These are phyloP conservation scores for Lodderomyces metapsilosis DNA, from an alignment of 1,139 yeast species.

Conservation along the genomic window DNA sequence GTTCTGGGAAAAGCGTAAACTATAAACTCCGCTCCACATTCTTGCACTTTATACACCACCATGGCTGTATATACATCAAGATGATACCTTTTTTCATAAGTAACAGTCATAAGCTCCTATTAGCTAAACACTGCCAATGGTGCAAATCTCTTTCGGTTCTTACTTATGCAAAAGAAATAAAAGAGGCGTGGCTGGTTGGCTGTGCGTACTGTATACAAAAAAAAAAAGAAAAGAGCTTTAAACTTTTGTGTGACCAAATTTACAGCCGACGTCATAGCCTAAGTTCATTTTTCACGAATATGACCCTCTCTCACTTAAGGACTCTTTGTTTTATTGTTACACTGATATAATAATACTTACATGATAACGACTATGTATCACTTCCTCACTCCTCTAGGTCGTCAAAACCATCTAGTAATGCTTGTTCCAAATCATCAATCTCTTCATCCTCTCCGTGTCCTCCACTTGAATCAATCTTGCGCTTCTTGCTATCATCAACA, in stretches of 20 bases:
- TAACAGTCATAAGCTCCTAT: too few species aligned
- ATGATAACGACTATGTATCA: neutral
- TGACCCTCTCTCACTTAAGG: neutral
- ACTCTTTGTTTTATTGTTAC: neutral
- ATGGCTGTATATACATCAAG: too few species aligned
- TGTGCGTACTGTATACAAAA: neutral
- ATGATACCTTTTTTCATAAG: too few species aligned
- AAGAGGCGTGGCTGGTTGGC: conserved; percentile 3
- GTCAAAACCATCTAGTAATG: conserved; percentile 46
- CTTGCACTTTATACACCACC: too few species aligned
- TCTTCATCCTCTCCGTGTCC: conserved; percentile 17
- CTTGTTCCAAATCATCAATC: conserved; percentile 46
- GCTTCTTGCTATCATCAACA: conserved; percentile 3
- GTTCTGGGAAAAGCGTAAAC: too few species aligned
- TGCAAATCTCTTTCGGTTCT: too few species aligned
- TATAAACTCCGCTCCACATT: too few species aligned
- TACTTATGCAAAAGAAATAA: too few species aligned
- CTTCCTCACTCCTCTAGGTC: conserved; percentile 30
- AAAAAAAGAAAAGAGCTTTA: too few species aligned
- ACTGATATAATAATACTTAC: neutral
- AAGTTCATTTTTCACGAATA: neutral
- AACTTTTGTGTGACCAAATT: neutral
- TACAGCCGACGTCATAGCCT: conserved; percentile 1
- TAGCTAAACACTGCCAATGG: too few species aligned
- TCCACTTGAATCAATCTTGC: conserved; percentile 3